A percentile compares a stretch with the other conserved stretches of the same genome.
Conservation (phyloP, 2,329 filamentous ascomycete genomes). For the Colletotrichum coccodes region DNA sequence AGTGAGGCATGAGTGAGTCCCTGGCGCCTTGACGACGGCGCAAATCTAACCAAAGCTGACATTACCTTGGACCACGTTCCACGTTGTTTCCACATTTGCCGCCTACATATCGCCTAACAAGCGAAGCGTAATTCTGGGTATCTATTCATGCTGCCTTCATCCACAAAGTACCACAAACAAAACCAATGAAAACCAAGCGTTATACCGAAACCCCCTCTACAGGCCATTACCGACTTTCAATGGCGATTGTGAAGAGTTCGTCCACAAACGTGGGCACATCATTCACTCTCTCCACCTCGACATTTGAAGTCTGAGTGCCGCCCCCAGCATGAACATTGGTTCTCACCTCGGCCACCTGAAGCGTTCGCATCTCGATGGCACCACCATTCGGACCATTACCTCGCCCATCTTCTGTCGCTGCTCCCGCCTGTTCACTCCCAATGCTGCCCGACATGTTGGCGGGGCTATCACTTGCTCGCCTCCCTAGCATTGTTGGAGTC, state of each 20-base stretch:
- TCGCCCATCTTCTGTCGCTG: conserved; percentile 12
- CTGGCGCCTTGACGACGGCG: neutral
- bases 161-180: neutral
- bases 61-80: neutral
- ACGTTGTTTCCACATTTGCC: neutral
- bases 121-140: neutral
- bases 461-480: conserved; percentile 3
- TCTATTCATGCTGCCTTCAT: neutral
- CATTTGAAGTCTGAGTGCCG: conserved; percentile 41
- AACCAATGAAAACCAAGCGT: neutral
- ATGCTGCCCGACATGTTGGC: conserved; percentile 28
- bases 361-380: conserved; percentile 40
- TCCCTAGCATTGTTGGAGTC: conserved; percentile 13
- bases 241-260: conserved; percentile 49
- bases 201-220: neutral
- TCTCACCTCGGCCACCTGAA: conserved; percentile 33
- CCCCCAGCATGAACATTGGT: conserved; percentile 37
- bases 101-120: neutral
- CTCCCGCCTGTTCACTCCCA: neutral
- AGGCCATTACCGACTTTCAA: conserved; percentile 16
- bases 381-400: conserved; percentile 2
- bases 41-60: neutral
- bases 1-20: neutral
- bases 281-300: conserved; percentile 46
- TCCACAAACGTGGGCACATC: conserved; percentile 55